Base-by-base conservation (phyloP, 2,329 filamentous ascomycete species). In the Tolypocladium sp. region DNA sequence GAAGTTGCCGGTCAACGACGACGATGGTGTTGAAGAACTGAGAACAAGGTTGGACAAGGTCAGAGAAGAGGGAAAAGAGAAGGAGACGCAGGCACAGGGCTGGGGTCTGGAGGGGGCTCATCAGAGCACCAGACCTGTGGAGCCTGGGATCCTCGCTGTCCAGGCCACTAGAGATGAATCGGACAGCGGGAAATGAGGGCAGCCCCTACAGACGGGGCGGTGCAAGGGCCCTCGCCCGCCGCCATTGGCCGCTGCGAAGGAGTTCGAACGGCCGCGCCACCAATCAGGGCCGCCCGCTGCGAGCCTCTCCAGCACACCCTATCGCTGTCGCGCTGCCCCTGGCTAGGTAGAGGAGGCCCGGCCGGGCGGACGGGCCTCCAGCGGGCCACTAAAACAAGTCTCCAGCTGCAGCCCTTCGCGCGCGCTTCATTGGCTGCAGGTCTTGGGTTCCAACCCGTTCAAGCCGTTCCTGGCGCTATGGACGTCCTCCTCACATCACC, bases 131-230 rank as follows among this genome's bases (percentile, higher is more conserved):
- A 56, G 27, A 30, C 42, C 42, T 25, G 42, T 52, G 49, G 49
- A 22, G 30, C 49, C 49, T 10, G 17, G 8, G 13, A 33, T 30
- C 22, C 22, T 10, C 52, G 51, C 51, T 41, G 38, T 33, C 46
- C 17, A 15, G 46, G 44, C 42, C 25, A 15, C 38, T 25, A 13
- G 38, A 17, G 38, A 9, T 38, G 38, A 42, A 42, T 55, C 15
- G 37, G 37, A 12, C 37, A 35, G 44, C 44, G 52, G 60, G 60
- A 61, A 61, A 63, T 61, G 59, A 63, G 57, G n/a, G 2, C 57
- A 51, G 6, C 9, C 20, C 42, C n/a, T 13, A 57, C 53, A 55
- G 53, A 10, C 30, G 56, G 58, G 38, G 57, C 57, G 6, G 46
- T 57, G 60, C 62, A 57, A 55, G 57, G 60, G 62, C 27, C 17